Percentiles rank a stretch among this genome's conserved stretches.
phyloP scores from a whole-genome alignment of 306 rosid genomes.

The Astragalus membranaceus region DNA sequence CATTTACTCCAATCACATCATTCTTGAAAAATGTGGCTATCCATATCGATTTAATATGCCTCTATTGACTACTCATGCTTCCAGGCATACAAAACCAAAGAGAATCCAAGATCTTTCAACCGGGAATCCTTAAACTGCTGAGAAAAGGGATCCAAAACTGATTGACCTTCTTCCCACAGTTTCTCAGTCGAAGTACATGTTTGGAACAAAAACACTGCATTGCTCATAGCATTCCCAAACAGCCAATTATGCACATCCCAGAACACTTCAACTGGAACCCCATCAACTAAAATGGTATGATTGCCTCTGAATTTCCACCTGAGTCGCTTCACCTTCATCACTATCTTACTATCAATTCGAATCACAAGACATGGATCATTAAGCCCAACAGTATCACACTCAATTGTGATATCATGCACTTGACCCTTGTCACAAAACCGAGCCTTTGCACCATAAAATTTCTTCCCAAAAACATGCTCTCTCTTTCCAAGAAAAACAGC shows the following conservation, averaged over 20 bases:
- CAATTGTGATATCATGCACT: constrained; percentile 60
- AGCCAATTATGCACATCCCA: constrained; percentile 97
- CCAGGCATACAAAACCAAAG: constrained; percentile 84
- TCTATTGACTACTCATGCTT: constrained; percentile 50
- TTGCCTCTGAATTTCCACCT: constrained; percentile 91
- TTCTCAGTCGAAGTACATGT: constrained; percentile 50
- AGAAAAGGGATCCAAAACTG: constrained; percentile 38
- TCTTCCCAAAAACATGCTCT: constrained; percentile 77
- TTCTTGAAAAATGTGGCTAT: constrained; percentile 18
- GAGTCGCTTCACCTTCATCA: constrained; percentile 70
- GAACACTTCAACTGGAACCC: constrained; percentile 65
- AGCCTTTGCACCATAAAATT: constrained; percentile 54
- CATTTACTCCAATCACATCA: constrained; percentile 22
- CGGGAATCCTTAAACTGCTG: constrained; percentile 6
- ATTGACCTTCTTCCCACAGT: constrained; percentile 28
- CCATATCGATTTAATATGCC: constrained; percentile 7
- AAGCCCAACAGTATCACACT: constrained; percentile 61
- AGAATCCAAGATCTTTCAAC: constrained; percentile 63
- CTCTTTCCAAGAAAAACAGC: constrained; percentile 59
- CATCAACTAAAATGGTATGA: constrained; percentile 69
- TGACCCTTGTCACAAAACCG: constrained; percentile 65
- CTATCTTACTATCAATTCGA: constrained; percentile 61
- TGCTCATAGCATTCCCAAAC: constrained; percentile 59
- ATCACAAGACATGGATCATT: constrained; percentile 67
- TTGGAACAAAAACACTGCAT: constrained; percentile 88